These are phyloP conservation scores for Fusarium tanahbumbuense DNA, from an alignment of 2,329 filamentous ascomycete species.

Conservation along the genomic window DNA sequence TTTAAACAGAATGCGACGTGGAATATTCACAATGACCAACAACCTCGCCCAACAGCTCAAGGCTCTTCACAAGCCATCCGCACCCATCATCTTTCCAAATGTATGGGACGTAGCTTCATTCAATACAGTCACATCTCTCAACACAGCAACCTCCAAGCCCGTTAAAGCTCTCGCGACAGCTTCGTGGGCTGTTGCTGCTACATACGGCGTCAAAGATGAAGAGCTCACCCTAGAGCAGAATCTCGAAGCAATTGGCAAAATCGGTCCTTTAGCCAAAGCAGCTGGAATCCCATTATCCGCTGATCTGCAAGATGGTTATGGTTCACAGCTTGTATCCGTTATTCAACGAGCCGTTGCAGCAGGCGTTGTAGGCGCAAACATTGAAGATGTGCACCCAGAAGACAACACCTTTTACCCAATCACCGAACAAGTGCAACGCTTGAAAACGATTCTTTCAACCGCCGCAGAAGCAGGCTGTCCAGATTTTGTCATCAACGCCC, in stretches of 20 bases:
- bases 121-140: constrained; percentile 57
- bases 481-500: constrained; percentile 68
- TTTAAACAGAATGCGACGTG: neutral
- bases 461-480: constrained; percentile 61
- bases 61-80: constrained; percentile 61
- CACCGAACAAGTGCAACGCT: constrained; percentile 60
- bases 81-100: constrained; percentile 66
- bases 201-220: constrained; percentile 58
- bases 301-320: constrained; percentile 72
- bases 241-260: constrained; percentile 57
- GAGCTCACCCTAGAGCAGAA: constrained; percentile 64
- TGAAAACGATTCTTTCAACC: constrained; percentile 56
- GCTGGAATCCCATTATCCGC: constrained; percentile 63
- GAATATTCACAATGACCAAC: constrained; percentile 43
- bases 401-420: constrained; percentile 51
- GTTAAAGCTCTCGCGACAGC: constrained; percentile 61
- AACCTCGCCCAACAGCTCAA: constrained; percentile 52
- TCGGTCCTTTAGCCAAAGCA: constrained; percentile 57
- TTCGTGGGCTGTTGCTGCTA: constrained; percentile 62
- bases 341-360: constrained; percentile 59
- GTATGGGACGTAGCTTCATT: constrained; percentile 66
- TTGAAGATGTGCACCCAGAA: constrained; percentile 63
- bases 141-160: constrained; percentile 50
- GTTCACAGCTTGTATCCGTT: constrained; percentile 57
- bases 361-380: constrained; percentile 68